Evolutionary conservation across 73 alveolate genomes (phyloP), one percentile per base, ranked within the genome.

Genomic region (Symbiodinium natans): DNA sequence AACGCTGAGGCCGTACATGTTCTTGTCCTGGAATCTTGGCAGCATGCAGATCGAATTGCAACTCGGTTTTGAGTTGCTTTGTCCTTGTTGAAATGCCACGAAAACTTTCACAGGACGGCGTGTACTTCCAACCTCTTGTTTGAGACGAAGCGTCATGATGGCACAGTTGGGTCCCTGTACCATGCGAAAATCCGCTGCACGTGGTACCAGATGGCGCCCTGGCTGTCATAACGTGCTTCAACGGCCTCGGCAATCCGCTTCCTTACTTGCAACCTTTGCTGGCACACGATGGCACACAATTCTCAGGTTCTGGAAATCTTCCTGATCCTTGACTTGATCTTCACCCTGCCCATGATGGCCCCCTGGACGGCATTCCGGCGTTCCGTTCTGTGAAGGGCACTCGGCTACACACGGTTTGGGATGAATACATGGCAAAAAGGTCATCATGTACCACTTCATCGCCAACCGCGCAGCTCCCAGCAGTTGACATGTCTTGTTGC

Each of bases 191-290:
- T 74, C 27, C 40, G 42, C 19, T 74, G 84, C 84, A 74, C 42
- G 13, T 74, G 84, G 84, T 74, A 74, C 84, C 84, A 74, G 84
- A 74, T 34, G 27, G 84, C 41, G 84, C 84, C 84, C 84, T 23
- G 42, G 48, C 80, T 63, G 27, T 15, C 17, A 0, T 52, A 29
- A 52, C 71, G n/a, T 21, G 8, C 71, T 52, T 8, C n/a, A 5
- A 21, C 31, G 25, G 15, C 3, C n/a, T 8, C 71, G 71, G 71
- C 71, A 23, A 52, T 52, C 8, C 23, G 71, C 71, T 21, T 52
- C n/a, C 17, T 52, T n/a, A n/a, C n/a, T n/a, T n/a, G n/a, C n/a
- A n/a, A n/a, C n/a, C n/a, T n/a, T n/a, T n/a, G n/a, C n/a, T n/a
- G n/a, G n/a, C n/a, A n/a, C n/a, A n/a, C n/a, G n/a, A n/a, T n/a